Conservation (phyloP, 768 basidiomycete genomes). For the Lactarius psammicola region DNA sequence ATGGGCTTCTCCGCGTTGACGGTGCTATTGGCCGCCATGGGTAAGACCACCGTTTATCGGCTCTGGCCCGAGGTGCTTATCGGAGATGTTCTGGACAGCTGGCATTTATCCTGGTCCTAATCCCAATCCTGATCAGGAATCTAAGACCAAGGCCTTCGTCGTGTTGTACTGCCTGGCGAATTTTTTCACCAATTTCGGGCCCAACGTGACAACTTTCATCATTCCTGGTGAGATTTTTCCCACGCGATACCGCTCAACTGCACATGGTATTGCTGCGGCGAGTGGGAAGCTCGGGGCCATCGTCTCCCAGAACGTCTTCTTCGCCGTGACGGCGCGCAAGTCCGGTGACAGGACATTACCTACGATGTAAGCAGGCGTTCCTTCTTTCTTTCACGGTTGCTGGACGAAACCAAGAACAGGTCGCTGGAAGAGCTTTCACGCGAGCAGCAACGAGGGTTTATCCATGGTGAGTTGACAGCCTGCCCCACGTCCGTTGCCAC, state of each 20-base stretch:
- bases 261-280: slow-evolving; percentile 46
- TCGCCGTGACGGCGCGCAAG: slow-evolving; percentile 23
- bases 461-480: slow-evolving; percentile 19
- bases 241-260: slow-evolving; percentile 44
- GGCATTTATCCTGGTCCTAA: slow-evolving; percentile 14
- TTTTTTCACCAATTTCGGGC: slow-evolving; percentile 46
- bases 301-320: slow-evolving; percentile 41
- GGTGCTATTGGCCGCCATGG: slow-evolving; percentile 63
- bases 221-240: slow-evolving; percentile 46
- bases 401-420: slow-evolving; percentile 42
- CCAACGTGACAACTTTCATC: slow-evolving; percentile 46
- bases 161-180: slow-evolving; percentile 42
- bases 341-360: slow-evolving; percentile 32
- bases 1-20: slow-evolving; percentile 72
- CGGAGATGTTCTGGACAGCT: slow-evolving; percentile 26
- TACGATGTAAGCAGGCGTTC: slow-evolving; percentile 35
- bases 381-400: slow-evolving; percentile 29
- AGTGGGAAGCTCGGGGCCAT: slow-evolving; percentile 47
- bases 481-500: neutral
- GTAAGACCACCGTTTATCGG: slow-evolving; percentile 39
- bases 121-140: slow-evolving; percentile 38
- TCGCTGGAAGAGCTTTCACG: slow-evolving; percentile 38
- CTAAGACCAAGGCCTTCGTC: slow-evolving; percentile 38
- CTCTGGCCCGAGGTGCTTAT: slow-evolving; percentile 33
- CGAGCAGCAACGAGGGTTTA: slow-evolving; percentile 36